phyloP scores from a whole-genome alignment of 1,284 basidiomycete genomes.

The Termitomyces sp. region DNA sequence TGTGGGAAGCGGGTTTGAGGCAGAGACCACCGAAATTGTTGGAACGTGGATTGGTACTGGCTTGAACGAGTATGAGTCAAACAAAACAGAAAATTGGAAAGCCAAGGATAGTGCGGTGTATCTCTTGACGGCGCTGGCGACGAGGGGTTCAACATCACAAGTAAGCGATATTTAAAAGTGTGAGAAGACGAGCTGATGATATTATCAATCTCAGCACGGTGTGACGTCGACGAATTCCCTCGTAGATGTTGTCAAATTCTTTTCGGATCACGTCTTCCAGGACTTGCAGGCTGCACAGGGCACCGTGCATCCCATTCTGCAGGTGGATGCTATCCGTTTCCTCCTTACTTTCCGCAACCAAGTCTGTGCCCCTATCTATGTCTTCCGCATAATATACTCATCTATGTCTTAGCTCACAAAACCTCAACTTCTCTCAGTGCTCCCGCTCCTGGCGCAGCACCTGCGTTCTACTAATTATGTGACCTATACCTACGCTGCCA shows the following conservation, averaged over 20 bases:
- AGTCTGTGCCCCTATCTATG: constrained; percentile 34
- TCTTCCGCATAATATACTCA: not conserved
- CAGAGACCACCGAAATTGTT: constrained; percentile 82
- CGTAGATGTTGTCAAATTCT: constrained; percentile 94
- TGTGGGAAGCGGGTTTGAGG: constrained; percentile 73
- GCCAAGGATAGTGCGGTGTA: constrained; percentile 97
- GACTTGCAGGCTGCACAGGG: constrained; percentile 77
- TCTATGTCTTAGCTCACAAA: constrained; percentile 73
- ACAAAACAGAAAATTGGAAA: constrained; percentile 79
- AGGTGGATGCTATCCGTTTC: constrained; percentile 95
- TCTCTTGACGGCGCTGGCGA: constrained; percentile 87
- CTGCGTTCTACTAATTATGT: constrained; percentile 80
- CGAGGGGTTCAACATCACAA: constrained; percentile 79
- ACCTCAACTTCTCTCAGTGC: constrained; percentile 86
- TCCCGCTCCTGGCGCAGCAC: constrained; percentile 86
- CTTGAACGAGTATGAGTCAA: constrained; percentile 52
- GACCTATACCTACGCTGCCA: constrained; percentile 85
- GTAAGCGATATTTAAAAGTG: constrained; percentile 31
- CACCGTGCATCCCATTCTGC: constrained; percentile 82
- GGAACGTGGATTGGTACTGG: constrained; percentile 79
- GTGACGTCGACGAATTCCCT: constrained; percentile 91
- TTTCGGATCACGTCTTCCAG: constrained; percentile 85
- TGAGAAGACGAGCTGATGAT: not conserved
- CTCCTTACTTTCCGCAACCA: constrained; percentile 94
- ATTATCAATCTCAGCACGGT: constrained; percentile 56